These are phyloP conservation scores for Actinomortierella wolfii DNA, from an alignment of 371 early-diverging fungal species.

Conservation along the genomic window DNA sequence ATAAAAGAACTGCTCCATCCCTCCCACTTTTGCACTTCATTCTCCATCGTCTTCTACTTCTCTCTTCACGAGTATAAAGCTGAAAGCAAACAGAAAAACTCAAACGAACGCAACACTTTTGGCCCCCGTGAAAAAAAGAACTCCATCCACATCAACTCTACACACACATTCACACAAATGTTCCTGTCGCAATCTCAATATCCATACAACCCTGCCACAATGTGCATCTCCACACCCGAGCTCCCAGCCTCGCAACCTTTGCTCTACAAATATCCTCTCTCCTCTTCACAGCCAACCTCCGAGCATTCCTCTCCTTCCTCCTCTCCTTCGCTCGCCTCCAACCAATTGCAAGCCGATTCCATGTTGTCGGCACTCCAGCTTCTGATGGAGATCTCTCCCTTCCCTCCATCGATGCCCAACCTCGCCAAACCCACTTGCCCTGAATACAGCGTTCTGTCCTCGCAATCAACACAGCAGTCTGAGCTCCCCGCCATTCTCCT, in stretches of 20 bases:
- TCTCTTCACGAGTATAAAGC: no score
- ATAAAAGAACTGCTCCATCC: no score
- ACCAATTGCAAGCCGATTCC: slow-evolving; percentile 13
- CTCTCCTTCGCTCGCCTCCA: not conserved
- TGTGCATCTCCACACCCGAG: no score
- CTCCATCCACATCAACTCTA: no score
- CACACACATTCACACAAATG: no score
- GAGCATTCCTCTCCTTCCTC: not conserved
- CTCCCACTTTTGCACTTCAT: no score
- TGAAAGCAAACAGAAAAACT: no score
- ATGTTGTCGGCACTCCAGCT: slow-evolving; percentile 29
- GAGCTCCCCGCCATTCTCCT: slow-evolving; percentile 16
- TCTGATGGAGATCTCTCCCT: slow-evolving; percentile 41
- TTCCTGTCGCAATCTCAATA: slow-evolving; percentile 9
- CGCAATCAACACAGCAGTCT: no score
- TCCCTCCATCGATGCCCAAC: slow-evolving; percentile 36
- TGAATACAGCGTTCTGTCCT: no score
- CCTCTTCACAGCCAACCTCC: not conserved
- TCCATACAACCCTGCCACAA: slow-evolving; percentile 29
- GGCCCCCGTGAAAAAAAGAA: no score
- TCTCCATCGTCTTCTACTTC: no score
- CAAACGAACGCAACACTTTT: no score
- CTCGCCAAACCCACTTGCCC: slow-evolving; percentile 44
- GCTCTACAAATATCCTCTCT: not conserved
- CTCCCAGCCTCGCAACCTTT: not conserved